Base-by-base conservation (phyloP, 2,329 filamentous ascomycete genomes). In the Emmonsiellopsis sp. region DNA sequence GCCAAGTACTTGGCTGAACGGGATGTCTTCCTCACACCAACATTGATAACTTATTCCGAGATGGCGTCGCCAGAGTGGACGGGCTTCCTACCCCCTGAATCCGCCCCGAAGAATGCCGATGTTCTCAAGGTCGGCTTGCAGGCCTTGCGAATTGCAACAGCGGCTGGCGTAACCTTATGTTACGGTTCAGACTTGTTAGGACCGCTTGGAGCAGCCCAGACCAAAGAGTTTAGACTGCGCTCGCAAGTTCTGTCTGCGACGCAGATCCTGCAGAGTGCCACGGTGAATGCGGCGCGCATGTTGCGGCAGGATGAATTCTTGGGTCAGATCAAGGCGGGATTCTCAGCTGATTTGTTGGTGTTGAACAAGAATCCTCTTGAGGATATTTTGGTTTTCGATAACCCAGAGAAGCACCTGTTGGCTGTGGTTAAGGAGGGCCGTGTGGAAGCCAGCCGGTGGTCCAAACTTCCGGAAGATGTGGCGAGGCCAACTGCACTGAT, bases 131-230 rank as follows among this genome's bases (percentile, higher is more conserved):
- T 66, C 2, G 79, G 79, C 1, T 59, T 81, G 3, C 58, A 67
- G 11, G 70, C 73, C 0, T 63, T 82, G 13, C 67, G 74, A 47
- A 72, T 81, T 16, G 78, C 78, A 2, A 64, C 70, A 16, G 71
- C 77, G 8, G 77, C 76, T 0, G 79, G 79, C 0, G 77, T 82
- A 1, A 76, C 70, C 0, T 76, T 83, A 41, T 82, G 78, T 61
- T 80, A 75, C 57, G 80, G 80, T 0, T 76, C 76, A 0, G 79
- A 81, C 63, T 68, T 81, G 7, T 69, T 82, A 0, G 78, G 77
- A 0, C 76, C 75, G 0, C 61, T 81, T 56, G 69, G 71, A 7
- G 61, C 69, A 11, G 71, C 72, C n/a, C 78, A 81, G 63, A 74
- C 70, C 1, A 67, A 69, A 35, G 77, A 80, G 57, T 80, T 81